Conservation (phyloP, 768 basidiomycete species). For the Roridomyces roridus region DNA sequence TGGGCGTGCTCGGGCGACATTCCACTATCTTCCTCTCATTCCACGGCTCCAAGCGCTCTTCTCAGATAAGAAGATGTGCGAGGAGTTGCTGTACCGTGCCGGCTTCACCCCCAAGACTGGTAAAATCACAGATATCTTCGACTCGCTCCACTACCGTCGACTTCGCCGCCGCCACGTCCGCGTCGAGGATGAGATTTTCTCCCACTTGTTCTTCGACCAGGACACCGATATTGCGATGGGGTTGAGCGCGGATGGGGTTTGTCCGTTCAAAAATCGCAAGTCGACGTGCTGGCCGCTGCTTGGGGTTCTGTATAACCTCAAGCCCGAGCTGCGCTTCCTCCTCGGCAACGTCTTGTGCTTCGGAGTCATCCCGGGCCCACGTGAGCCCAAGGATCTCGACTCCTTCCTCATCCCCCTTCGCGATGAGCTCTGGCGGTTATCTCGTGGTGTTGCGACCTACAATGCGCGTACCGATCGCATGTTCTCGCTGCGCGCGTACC, state of each 20-base stretch:
- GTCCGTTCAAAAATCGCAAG: too few relatives aligned
- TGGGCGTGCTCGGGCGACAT: too few relatives aligned
- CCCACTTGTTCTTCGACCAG: too few relatives aligned
- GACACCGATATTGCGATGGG: conserved; percentile 45
- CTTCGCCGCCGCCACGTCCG: conserved; percentile 28
- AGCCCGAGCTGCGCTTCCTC: too few relatives aligned
- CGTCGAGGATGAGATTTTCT: conserved; percentile 28
- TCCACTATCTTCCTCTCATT: too few relatives aligned
- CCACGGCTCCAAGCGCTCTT: too few relatives aligned
- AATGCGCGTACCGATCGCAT: conserved; percentile 27
- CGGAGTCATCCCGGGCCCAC: conserved; percentile 49
- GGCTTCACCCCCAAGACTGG: background rate
- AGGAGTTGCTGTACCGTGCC: conserved; percentile 39
- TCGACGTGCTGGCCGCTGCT: too few relatives aligned
- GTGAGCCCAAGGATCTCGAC: conserved; percentile 40
- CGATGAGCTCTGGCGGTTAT: conserved; percentile 40
- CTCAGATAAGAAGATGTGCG: too few relatives aligned
- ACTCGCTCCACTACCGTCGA: too few relatives aligned
- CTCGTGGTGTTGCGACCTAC: conserved; percentile 36
- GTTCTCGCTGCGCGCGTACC: too few relatives aligned
- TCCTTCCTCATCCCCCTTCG: conserved; percentile 45
- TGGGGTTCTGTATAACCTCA: too few relatives aligned
- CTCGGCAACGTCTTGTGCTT: conserved; percentile 39
- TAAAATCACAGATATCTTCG: conserved; percentile 37
- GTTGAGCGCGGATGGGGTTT: conserved; percentile 44